Conservation (phyloP, 2,329 filamentous ascomycete genomes). For the Fusarium sambucinum region DNA sequence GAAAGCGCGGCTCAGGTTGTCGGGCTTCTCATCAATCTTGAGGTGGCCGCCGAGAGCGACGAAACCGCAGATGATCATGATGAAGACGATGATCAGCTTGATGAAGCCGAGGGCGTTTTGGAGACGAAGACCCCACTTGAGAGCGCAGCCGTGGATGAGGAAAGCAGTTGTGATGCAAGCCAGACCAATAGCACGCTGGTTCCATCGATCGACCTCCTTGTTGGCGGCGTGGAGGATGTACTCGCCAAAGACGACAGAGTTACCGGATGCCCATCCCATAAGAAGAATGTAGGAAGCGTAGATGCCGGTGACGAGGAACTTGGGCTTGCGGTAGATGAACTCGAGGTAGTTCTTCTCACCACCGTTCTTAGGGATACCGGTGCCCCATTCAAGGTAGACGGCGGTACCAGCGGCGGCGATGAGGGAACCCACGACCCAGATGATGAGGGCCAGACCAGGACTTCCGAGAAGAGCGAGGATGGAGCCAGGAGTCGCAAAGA, state of each 20-base stretch:
- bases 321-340: conserved; percentile 70
- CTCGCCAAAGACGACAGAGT: conserved; percentile 77
- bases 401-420: conserved; percentile 72
- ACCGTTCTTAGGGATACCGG: conserved; percentile 72
- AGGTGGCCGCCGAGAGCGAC: conserved; percentile 71
- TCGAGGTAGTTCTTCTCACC: conserved; percentile 77
- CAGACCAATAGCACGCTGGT: conserved; percentile 74
- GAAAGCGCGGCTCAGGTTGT: conserved; percentile 74
- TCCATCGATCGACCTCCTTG: conserved; percentile 73
- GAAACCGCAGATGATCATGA: conserved; percentile 74
- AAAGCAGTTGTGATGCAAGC: conserved; percentile 75
- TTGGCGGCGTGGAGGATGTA: conserved; percentile 76
- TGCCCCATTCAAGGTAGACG: conserved; percentile 76
- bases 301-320: conserved; percentile 70
- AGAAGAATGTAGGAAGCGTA: conserved; percentile 73
- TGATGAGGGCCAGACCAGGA: conserved; percentile 71
- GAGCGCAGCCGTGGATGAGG: conserved; percentile 71
- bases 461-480: conserved; percentile 70
- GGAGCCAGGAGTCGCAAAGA: conserved; percentile 72
- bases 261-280: conserved; percentile 74
- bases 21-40: conserved; percentile 68
- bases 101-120: conserved; percentile 74
- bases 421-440: conserved; percentile 72
- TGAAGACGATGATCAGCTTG: conserved; percentile 74
- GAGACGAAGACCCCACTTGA: conserved; percentile 75